Evolutionary conservation across 208 protist species (phyloP).

Genomic region (Endotrypanum monterogeii): DNA sequence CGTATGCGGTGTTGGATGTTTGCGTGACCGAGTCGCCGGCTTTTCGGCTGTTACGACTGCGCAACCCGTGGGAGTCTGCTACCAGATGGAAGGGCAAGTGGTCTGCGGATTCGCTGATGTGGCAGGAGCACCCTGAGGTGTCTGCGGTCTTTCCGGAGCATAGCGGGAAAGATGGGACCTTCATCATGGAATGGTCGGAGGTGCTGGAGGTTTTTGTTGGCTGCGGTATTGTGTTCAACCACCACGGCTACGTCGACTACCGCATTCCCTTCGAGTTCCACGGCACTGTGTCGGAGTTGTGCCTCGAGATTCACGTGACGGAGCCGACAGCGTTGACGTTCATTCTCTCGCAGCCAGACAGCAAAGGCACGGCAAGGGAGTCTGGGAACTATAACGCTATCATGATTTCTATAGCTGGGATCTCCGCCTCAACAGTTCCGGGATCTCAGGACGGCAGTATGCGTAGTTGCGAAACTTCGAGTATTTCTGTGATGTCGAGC

Average conservation of each 20-base stretch:
- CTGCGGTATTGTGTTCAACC: conserved; percentile 79
- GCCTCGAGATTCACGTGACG: conserved; percentile 63
- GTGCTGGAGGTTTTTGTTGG: conserved; percentile 64
- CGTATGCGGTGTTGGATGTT: conserved; percentile 65
- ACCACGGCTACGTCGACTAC: conserved; percentile 68
- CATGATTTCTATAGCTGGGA: conserved; percentile 71
- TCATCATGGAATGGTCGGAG: conserved; percentile 83
- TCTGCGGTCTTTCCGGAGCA: conserved; percentile 40
- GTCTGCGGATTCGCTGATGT: conserved; percentile 57
- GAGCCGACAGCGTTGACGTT: conserved; percentile 54
- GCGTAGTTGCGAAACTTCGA: conserved; percentile 24
- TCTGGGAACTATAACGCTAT: conserved; percentile 54
- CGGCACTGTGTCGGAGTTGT: conserved; percentile 60
- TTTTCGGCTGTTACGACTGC: conserved; percentile 49
- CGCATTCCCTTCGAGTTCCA: conserved; percentile 75
- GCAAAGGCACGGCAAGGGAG: conserved; percentile 57
- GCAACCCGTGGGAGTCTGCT: conserved; percentile 60
- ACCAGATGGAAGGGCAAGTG: conserved; percentile 57
- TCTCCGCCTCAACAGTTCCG: conserved; percentile 14
- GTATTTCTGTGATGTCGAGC: conserved; percentile 40
- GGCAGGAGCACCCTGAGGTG: conserved; percentile 57
- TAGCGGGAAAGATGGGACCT: conserved; percentile 49
- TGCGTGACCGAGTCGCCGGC: conserved; percentile 44
- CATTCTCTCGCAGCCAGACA: conserved; percentile 77
- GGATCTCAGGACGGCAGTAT: conserved; percentile 17